Base-by-base conservation (phyloP, 2,329 filamentous ascomycete species). In the Geosmithia morbida region DNA sequence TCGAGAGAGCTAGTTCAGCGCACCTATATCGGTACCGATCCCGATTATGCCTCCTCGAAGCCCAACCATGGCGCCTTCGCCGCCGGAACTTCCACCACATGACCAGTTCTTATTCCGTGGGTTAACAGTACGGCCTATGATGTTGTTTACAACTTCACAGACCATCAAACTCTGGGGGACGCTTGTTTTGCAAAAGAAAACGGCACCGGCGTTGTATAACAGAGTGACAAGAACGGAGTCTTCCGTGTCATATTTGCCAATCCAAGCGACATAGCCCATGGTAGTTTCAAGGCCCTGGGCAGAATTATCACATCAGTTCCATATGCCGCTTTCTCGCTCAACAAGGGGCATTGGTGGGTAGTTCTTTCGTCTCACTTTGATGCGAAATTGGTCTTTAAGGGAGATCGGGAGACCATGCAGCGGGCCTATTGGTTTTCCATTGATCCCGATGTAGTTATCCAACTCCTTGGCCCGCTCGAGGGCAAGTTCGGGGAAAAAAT, bases 21-120 rank as follows among this genome's bases (percentile, higher is more conserved):
- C 14, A 37, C 10, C 33, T 2, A 83, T 83, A 55, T 90, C 85
- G 5, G 80, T 82, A 37, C 85, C 87, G 20, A 89, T 68, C 1
- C 78, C 75, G 50, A 87, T 79, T 16, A 56, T 44, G 16, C 59
- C 57, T 1, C 61, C 66, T 1, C 59, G 52, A 3, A 66, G 51
- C 0, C 59, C 61, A 16, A 62, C 48, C 6, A 68, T 48, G 1
- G 59, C 63, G 14, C 57, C 63, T 49, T 67, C 63, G 7, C 63
- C 65, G 2, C 65, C 65, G 0, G 63, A 63, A 20, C 58, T 62
- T 8, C 65, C 64, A 22, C 64, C 64, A 18, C 55, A 54, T 1
- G 59, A 59, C 41, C 60, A 54, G 17, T 56, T 51, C 7, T 54
- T 57, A 52, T 65, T 66, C 22, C 54, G 47, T 1, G 64, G 63